Evolutionary conservation across 2,329 filamentous ascomycete species (phyloP).

Genomic region (Kalaharituber pfeilii): DNA sequence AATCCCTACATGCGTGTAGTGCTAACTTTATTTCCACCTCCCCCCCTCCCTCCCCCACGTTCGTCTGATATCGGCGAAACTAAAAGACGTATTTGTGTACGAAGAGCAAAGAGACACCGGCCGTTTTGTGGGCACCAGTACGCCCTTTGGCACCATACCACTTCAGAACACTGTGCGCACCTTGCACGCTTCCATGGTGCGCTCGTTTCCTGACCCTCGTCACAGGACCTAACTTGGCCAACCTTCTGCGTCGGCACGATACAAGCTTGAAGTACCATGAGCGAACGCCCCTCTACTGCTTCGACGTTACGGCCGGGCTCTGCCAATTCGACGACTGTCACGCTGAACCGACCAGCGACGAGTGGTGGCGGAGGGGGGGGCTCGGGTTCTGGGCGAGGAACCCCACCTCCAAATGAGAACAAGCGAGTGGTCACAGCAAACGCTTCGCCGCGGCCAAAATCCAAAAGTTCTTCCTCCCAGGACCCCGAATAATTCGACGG

Average conservation of each 20-base stretch:
- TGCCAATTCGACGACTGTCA: slow-evolving; percentile 11
- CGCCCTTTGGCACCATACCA: too few species aligned
- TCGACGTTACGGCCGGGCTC: slow-evolving; percentile 15
- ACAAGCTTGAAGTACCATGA: slow-evolving; percentile 6
- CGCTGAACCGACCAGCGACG: slow-evolving; percentile 10
- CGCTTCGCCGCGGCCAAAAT: slow-evolving; percentile 17
- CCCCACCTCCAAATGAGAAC: slow-evolving; percentile 15
- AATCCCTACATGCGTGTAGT: background rate
- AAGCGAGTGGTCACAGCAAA: slow-evolving; percentile 10
- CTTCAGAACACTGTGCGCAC: background rate
- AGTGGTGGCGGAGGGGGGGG: slow-evolving; percentile 5
- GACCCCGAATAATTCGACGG: slow-evolving; percentile 2
- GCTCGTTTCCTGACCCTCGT: background rate
- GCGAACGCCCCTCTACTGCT: slow-evolving; percentile 18
- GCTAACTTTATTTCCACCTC: background rate
- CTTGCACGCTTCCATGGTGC: background rate
- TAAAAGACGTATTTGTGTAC: background rate
- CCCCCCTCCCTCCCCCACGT: too few species aligned
- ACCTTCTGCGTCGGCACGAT: background rate
- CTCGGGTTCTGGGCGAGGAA: slow-evolving; percentile 9
- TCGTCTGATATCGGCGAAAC: background rate
- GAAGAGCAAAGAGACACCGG: background rate
- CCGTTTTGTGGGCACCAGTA: too few species aligned
- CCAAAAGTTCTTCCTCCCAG: slow-evolving; percentile 13
- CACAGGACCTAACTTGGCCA: background rate